Evolutionary conservation across 139 green algal genomes (phyloP).

Genomic region (Medakamo hakoo): DNA sequence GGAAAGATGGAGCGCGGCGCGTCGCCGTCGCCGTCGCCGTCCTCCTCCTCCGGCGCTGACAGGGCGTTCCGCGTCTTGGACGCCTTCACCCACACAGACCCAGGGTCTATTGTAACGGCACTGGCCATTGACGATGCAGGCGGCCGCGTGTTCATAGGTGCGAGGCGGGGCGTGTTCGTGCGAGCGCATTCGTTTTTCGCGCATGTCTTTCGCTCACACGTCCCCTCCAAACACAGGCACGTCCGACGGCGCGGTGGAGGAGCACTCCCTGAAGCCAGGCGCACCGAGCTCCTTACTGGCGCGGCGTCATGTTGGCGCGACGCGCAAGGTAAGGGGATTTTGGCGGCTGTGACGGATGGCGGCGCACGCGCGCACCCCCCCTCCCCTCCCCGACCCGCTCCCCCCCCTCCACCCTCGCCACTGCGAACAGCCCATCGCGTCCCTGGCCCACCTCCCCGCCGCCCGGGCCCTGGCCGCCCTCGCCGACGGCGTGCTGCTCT

Average conservation of each 20-base stretch:
- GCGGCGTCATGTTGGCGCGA: no score
- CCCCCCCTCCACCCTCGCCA: not conserved
- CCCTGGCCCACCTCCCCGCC: not conserved
- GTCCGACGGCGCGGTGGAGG: not conserved
- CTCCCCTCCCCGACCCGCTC: not conserved
- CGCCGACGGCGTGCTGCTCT: not conserved
- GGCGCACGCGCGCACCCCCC: not conserved
- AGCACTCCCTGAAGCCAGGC: not conserved
- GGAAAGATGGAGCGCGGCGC: no score
- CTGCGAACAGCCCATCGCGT: not conserved
- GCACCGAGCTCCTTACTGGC: not conserved
- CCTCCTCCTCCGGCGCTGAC: not conserved
- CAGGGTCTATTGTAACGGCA: not conserved
- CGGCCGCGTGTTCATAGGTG: not conserved
- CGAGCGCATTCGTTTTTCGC: no score
- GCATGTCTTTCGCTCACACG: not conserved
- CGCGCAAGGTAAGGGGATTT: no score
- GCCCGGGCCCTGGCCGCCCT: not conserved
- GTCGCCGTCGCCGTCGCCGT: not conserved
- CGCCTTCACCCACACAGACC: not conserved
- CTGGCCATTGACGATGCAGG: not conserved
- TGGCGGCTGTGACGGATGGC: no score
- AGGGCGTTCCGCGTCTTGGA: not conserved
- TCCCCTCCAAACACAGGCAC: not conserved
- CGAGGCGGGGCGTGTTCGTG: not conserved